Base-by-base conservation (phyloP, 805 yeast species). In the Ogataea henricii region DNA sequence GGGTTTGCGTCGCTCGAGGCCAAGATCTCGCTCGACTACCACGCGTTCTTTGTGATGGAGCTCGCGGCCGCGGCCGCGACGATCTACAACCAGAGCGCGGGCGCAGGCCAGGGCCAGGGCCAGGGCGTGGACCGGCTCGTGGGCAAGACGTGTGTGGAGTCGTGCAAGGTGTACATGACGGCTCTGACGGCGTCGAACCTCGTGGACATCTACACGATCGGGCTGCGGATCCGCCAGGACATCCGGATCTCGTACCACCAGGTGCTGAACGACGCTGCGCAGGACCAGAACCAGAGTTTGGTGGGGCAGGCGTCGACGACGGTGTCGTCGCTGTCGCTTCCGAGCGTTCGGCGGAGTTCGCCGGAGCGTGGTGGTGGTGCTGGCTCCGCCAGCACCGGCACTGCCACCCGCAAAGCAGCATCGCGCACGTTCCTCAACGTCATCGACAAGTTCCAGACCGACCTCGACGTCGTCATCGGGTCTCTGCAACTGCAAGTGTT, bases 141-240 rank as follows among this genome's bases (percentile, higher is more conserved):
- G 48, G 85, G 81, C 0, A 65, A 69, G 2, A 62, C 78, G 2
- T 68, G 70, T 9, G 73, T 84, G 52, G 80, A 73, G 1, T 69
- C 79, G 0, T 72, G 84, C 13, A 80, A 79, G 48, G 59, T 88
- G 2, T 89, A 79, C 58, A 71, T 86, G 50, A 91, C 98, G 0
- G 89, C 96, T 0, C 73, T 94, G 59, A 85, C 96, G 0, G 94
- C 94, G 0, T 84, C 96, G 0, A 89, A 87, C 58, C 71, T 89
- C 25, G 74, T 85, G 53, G 97, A 91, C 64, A 83, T 94, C 38
- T 78, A 80, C 58, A 82, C 83, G 46, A 82, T 94, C 1, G 68
- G 88, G 16, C 65, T 77, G 43, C 73, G 96, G 56, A 83, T 90
- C 71, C 73, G 81, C 32, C 87, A 84, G 55, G 96, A 89, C 53